Evolutionary conservation across 352 stramenopile genomes (phyloP).

Genomic region (Aphanomyces invadans): DNA sequence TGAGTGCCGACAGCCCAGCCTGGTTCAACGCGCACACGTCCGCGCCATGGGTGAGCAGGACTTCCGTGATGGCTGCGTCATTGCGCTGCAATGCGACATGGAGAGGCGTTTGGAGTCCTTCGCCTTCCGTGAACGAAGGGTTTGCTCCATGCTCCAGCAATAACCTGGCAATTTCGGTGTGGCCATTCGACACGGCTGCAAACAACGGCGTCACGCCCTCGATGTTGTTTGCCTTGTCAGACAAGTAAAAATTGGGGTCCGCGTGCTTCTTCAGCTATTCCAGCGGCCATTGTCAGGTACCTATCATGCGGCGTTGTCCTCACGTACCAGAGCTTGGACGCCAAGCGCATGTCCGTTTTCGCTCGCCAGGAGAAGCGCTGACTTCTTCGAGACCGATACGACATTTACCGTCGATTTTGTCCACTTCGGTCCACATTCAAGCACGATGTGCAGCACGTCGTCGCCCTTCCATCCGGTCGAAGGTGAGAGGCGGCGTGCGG

Average conservation of each 20-base stretch:
- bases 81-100: constrained; percentile 45
- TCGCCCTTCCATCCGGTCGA: not conserved
- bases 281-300: too few relatives aligned
- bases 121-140: not conserved
- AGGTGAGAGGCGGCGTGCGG: constrained; percentile 34
- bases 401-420: not conserved
- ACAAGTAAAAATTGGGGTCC: too few relatives aligned
- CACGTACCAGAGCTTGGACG: constrained; percentile 9
- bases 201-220: not conserved
- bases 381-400: not conserved
- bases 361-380: not conserved
- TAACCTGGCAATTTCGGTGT: not conserved
- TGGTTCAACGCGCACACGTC: constrained; percentile 25
- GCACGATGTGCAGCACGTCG: not conserved
- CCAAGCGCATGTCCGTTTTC: constrained; percentile 1
- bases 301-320: too few relatives aligned
- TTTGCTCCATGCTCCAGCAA: constrained; percentile 17
- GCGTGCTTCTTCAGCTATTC: too few relatives aligned
- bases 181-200: not conserved
- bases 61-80: constrained; percentile 33
- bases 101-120: constrained; percentile 44
- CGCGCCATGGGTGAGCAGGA: constrained; percentile 40
- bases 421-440: not conserved
- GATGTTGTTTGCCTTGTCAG: too few relatives aligned
- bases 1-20: constrained; percentile 11